Base-by-base conservation (phyloP, 805 yeast genomes). In the Nakazawaea holstii region DNA sequence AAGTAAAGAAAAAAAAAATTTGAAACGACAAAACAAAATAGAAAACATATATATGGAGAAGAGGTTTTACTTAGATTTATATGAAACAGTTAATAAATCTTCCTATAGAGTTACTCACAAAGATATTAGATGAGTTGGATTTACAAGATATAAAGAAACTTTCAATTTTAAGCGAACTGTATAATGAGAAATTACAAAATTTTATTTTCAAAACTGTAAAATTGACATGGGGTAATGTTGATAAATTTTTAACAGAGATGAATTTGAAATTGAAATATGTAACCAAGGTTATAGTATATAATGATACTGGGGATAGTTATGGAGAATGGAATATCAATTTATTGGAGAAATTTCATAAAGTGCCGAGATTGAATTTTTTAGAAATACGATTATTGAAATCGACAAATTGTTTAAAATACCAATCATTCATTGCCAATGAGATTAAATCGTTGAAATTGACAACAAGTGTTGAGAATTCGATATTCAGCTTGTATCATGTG, bases 401-500 rank as follows among this genome's bases (percentile, higher is more conserved):
- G 2, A 62, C 72, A 5, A 66, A 60, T 43, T 66, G 66, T 41
- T 49, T 67, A 38, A 67, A 67, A 48, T 67, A 66, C 48, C 61
- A 60, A 13, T 17, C 10, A 35, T 49, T 45, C 13, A 17, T 24
- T 8, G 51, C 48, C 15, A 39, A 54, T 20, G 45, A 48, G 13
- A 39, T 58, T 10, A 48, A 39, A n/a, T 46, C 43, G 11, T 36
- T 67, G 24, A 54, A 53, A 17, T 41, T 67, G 2, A 33, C 43
- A 5, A 60, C 69, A 2, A 43, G 27, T 6, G 50, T 46, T 29
- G 44, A 49, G 27, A 51, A 52, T 9, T 59, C 67, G 9, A 55
- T 49, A 13, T 78, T 78, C 54, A 68, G 68, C 49, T 55, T 77
- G 50, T 60, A 66, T 37, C 82, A 78, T 56, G 57, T 77, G 35